A percentile compares a stretch with the other conserved stretches of the same genome.
These are phyloP conservation scores for Staphylotrichum tortipilum DNA, from an alignment of 495 filamentous ascomycete species.

Conservation along the genomic window DNA sequence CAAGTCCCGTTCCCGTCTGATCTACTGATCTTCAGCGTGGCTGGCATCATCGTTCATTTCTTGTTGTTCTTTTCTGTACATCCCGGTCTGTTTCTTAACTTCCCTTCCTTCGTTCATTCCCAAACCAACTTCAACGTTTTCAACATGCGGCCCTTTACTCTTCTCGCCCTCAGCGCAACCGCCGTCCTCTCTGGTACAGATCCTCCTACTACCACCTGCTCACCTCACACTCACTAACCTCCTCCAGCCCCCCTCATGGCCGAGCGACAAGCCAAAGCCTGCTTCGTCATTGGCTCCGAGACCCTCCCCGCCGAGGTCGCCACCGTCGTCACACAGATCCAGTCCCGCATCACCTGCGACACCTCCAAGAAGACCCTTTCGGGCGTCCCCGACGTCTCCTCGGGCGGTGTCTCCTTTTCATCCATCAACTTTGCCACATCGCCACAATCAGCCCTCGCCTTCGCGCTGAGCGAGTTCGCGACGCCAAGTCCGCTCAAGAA, in stretches of 20 bases:
- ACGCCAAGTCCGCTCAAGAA: conserved; percentile 30
- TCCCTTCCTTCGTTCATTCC: not conserved
- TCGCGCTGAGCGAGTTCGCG: conserved; percentile 37
- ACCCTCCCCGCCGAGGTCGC: conserved; percentile 29
- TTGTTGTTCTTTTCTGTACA: not conserved
- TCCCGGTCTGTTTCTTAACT: not conserved
- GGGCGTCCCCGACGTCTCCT: conserved; percentile 36
- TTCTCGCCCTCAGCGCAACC: conserved; percentile 10
- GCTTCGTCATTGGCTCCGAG: conserved; percentile 38
- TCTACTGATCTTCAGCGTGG: conserved; percentile 8
- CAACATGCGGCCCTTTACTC: conserved; percentile 8
- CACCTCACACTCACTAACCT: not conserved
- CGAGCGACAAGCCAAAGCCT: conserved; percentile 22
- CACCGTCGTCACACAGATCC: conserved; percentile 23
- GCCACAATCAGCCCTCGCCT: conserved; percentile 29
- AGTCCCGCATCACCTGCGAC: conserved; percentile 33
- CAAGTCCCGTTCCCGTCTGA: not conserved
- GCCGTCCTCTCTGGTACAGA: conserved; percentile 8
- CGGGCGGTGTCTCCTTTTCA: conserved; percentile 34
- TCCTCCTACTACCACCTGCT: not conserved
- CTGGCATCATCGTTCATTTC: conserved; percentile 1
- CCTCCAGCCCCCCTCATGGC: conserved; percentile 8
- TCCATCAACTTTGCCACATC: conserved; percentile 37
- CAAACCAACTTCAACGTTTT: not conserved
- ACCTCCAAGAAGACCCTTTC: conserved; percentile 26